Base-by-base conservation (phyloP, 352 stramenopile species). In the Thraustotheca clavata region DNA sequence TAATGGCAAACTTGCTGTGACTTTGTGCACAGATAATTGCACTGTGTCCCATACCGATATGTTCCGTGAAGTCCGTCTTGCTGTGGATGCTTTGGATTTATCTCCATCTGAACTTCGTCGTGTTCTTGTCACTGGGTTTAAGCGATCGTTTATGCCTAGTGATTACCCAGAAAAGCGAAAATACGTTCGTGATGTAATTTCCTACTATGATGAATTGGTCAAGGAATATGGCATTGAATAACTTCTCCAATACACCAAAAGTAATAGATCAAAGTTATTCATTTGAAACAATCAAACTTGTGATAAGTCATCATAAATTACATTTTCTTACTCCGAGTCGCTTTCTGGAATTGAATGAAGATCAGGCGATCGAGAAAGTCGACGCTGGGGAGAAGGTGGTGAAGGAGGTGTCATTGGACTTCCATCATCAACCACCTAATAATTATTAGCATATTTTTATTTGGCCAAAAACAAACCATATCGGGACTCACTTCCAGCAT, bases 31-130 rank as follows among this genome's bases (percentile, higher is more conserved):
- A 11, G 87, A 95, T 73, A 96, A 95, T 67, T 88, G 80, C 68
- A 89, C 84, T 4, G 86, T 96, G 1, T 92, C 79, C 40, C 78
- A 93, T 66, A 95, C 87, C 33, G 75, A 89, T 70, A 91, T 94
- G 73, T 72, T 92, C 35, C 73, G 71, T 39, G 87, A 96, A 59
- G 75, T 96, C 65, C 83, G 77, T 14, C 73, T 94, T 35, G 84
- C 86, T 8, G 85, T 79, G 50, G 83, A 96, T 48, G 83, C 84
- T 14, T 91, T 96, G 60, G 52, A 80, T 39, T 71, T 95, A 20
- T 81, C 76, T 18, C 76, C 86, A 27, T 72, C 71, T 33, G 81
- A 95, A 61, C 60, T 96, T 67, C 74, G 81, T 27, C 75, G 80
- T 52, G 80, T 94, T 61, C 60, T 96, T 26, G 68, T 92, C 47